These are phyloP conservation scores for Spiromastix sp. DNA, from an alignment of 2,329 filamentous ascomycete genomes.

Conservation along the genomic window DNA sequence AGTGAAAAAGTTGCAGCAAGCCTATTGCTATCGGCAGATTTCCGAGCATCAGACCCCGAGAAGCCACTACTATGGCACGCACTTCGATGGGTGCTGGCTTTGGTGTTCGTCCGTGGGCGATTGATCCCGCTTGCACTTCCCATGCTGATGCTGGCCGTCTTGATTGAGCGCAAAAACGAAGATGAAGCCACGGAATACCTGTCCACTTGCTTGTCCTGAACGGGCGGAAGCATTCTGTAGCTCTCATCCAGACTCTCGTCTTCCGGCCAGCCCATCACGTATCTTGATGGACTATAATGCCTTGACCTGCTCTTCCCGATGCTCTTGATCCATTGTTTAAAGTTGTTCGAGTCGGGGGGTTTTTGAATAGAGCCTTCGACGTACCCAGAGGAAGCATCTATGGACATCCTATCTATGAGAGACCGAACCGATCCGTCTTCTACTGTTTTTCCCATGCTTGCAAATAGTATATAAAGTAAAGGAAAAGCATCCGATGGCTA, in stretches of 20 bases:
- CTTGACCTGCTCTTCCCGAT: slow-evolving; percentile 20
- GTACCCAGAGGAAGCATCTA: too few species aligned
- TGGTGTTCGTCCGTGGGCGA: slow-evolving; percentile 49
- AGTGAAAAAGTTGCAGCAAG: slow-evolving; percentile 36
- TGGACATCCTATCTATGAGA: too few species aligned
- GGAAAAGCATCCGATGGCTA: too few species aligned
- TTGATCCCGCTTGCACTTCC: slow-evolving; percentile 59
- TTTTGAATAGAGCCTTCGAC: too few species aligned
- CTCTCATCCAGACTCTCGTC: slow-evolving; percentile 13
- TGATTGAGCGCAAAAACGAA: slow-evolving; percentile 68
- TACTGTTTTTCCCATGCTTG: too few species aligned
- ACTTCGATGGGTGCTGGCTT: slow-evolving; percentile 44
- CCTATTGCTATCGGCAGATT: slow-evolving; percentile 48
- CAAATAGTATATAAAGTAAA: too few species aligned
- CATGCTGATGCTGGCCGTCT: slow-evolving; percentile 70
- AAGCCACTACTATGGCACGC: slow-evolving; percentile 42
- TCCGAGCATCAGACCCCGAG: slow-evolving; percentile 57
- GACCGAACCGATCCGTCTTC: too few species aligned
- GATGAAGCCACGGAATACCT: slow-evolving; percentile 66
- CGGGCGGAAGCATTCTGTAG: slow-evolving; percentile 13
- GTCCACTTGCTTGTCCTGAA: slow-evolving; percentile 37
- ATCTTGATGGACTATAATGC: slow-evolving; percentile 10
- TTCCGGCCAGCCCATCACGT: slow-evolving; percentile 29
- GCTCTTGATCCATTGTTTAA: slow-evolving; percentile 30
- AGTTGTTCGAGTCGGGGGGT: slow-evolving; percentile 16